phyloP scores from a whole-genome alignment of 108 stramenopile genomes.

The Cylindrotheca fusiformis region DNA sequence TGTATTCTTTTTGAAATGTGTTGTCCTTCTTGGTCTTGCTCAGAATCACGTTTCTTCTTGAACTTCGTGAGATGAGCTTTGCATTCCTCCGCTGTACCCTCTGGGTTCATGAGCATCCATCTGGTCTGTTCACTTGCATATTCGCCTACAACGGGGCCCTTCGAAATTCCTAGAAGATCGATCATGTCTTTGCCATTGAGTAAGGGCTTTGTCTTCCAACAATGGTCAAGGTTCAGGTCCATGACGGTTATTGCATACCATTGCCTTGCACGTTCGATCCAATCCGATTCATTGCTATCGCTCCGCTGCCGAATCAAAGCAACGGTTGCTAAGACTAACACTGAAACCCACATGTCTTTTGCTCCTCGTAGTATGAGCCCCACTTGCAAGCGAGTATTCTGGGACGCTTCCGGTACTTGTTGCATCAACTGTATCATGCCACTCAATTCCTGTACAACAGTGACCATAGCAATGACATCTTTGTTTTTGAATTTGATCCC shows the following conservation, averaged over 20 bases:
- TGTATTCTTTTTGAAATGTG: constrained; percentile 36
- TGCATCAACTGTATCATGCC: constrained; percentile 51
- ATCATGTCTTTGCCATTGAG: constrained; percentile 78
- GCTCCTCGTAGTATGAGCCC: constrained; percentile 65
- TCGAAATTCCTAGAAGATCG: constrained; percentile 42
- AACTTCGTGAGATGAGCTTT: constrained; percentile 46
- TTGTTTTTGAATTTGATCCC: constrained; percentile 75
- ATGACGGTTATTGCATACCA: constrained; percentile 28
- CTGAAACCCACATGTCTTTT: constrained; percentile 78
- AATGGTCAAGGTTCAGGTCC: constrained; percentile 59
- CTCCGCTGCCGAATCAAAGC: constrained; percentile 40
- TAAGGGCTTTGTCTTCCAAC: constrained; percentile 68
- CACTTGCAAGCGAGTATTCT: constrained; percentile 47
- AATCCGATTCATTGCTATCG: constrained; percentile 7
- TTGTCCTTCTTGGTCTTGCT: constrained; percentile 13
- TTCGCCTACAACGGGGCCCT: constrained; percentile 60
- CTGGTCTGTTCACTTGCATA: constrained; percentile 71
- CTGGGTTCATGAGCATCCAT: constrained; percentile 79
- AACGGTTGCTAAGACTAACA: constrained; percentile 54
- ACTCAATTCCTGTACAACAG: constrained; percentile 52
- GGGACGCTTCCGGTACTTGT: neutral
- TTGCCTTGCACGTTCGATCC: constrained; percentile 6
- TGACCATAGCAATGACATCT: constrained; percentile 49
- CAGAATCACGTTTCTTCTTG: constrained; percentile 44
- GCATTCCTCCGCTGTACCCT: constrained; percentile 65